These are phyloP conservation scores for Aureobasidium sp. DNA, from an alignment of 2,329 filamentous ascomycete species.

Conservation along the genomic window DNA sequence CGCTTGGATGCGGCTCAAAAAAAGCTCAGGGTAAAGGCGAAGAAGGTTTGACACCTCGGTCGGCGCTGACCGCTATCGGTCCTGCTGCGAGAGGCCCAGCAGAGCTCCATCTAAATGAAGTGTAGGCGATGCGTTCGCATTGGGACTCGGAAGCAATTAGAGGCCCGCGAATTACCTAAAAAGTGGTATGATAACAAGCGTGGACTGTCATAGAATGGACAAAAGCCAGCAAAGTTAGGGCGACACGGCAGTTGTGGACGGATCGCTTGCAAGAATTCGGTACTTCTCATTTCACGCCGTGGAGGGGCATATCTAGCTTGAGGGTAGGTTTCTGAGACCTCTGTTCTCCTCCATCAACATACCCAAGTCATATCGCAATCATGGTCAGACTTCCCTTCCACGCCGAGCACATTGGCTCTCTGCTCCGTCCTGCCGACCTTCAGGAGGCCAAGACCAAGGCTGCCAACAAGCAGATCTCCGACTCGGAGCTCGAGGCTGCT, in stretches of 20 bases:
- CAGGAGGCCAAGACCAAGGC: slow-evolving; percentile 52
- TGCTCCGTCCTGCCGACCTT: slow-evolving; percentile 59
- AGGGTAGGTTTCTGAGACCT: not conserved
- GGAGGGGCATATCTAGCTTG: slow-evolving; percentile 9
- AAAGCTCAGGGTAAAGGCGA: not conserved
- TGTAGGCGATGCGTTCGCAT: not conserved
- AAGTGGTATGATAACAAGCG: slow-evolving; percentile 1
- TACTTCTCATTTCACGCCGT: slow-evolving; percentile 2
- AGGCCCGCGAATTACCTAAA: not conserved
- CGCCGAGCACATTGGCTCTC: slow-evolving; percentile 66
- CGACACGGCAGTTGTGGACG: slow-evolving; percentile 5
- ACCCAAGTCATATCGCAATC: not conserved
- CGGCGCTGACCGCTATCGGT: slow-evolving; percentile 10
- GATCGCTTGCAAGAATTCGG: slow-evolving; percentile 5
- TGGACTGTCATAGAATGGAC: slow-evolving; percentile 12
- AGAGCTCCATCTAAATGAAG: not conserved
- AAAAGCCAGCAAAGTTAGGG: slow-evolving; percentile 2
- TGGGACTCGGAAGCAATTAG: not conserved
- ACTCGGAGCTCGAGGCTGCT: slow-evolving; percentile 51
- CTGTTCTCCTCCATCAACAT: not conserved
- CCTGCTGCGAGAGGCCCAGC: not conserved
- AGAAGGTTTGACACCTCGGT: slow-evolving; percentile 6
- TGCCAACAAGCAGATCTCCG: slow-evolving; percentile 48
- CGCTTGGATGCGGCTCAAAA: slow-evolving; percentile 4
- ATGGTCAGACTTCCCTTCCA: slow-evolving; percentile 52